These are phyloP conservation scores for Exsudoporus floridanus DNA, from an alignment of 1,284 basidiomycete genomes.

Conservation along the genomic window DNA sequence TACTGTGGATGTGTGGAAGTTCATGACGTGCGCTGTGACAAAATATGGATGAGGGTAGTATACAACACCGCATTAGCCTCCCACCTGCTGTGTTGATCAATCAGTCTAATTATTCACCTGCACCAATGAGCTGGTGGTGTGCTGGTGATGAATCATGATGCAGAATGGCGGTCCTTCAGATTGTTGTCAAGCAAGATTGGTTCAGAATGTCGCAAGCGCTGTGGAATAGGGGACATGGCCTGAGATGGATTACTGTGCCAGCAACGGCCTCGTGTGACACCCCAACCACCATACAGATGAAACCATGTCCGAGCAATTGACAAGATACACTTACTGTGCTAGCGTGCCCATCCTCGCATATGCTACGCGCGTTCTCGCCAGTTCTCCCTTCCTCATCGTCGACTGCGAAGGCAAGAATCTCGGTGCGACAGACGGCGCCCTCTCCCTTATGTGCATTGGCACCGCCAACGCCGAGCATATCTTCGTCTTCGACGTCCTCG, in stretches of 20 bases:
- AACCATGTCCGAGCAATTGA: conserved; percentile 16
- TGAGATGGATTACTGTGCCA: conserved; percentile 11
- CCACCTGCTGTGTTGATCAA: not conserved
- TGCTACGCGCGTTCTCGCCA: conserved; percentile 22
- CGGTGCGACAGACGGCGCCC: conserved; percentile 37
- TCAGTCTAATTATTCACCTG: not conserved
- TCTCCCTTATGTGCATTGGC: conserved; percentile 45
- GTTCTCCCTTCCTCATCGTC: conserved; percentile 32
- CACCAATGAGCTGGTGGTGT: too few relatives aligned
- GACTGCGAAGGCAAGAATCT: conserved; percentile 43
- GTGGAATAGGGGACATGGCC: conserved; percentile 4
- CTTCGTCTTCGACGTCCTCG: conserved; percentile 43
- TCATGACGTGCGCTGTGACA: not conserved
- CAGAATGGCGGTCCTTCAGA: not conserved
- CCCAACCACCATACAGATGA: conserved; percentile 7
- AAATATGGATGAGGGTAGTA: not conserved
- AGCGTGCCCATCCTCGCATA: conserved; percentile 10
- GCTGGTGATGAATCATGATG: too few relatives aligned
- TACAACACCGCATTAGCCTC: not conserved
- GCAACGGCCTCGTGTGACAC: conserved; percentile 10
- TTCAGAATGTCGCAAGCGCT: not conserved
- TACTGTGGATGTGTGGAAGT: not conserved
- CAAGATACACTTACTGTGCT: conserved; percentile 22
- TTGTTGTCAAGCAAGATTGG: not conserved
- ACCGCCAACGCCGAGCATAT: conserved; percentile 39